A percentile compares a stretch with the other conserved stretches of the same genome.
phyloP scores from a whole-genome alignment of 768 basidiomycete species.

The Candolleomyces aberdarensis region DNA sequence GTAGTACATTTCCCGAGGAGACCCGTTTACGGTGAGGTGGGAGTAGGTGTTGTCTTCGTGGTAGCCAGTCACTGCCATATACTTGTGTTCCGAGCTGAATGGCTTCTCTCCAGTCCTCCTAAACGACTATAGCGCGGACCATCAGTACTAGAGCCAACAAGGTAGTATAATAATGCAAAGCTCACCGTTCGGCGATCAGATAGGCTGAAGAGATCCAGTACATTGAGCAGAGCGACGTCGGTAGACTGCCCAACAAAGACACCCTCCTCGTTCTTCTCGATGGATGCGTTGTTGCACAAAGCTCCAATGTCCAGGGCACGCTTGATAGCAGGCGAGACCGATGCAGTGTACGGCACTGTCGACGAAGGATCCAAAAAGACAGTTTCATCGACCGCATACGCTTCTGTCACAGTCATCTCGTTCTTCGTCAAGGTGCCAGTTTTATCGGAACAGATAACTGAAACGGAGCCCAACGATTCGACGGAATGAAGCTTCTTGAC shows the following conservation, averaged over 20 bases:
- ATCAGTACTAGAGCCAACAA: neutral
- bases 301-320: slow-evolving; percentile 81
- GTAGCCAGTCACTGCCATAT: slow-evolving; percentile 85
- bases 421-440: slow-evolving; percentile 96
- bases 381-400: slow-evolving; percentile 84
- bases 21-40: slow-evolving; percentile 27
- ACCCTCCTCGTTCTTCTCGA: slow-evolving; percentile 63
- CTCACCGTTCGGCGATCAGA: slow-evolving; percentile 71
- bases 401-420: slow-evolving; percentile 90
- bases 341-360: slow-evolving; percentile 28
- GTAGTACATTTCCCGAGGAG: slow-evolving; percentile 74
- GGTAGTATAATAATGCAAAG: slow-evolving; percentile 5
- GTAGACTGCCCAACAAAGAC: slow-evolving; percentile 84
- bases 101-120: slow-evolving; percentile 75
- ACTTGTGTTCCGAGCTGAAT: slow-evolving; percentile 93
- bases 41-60: slow-evolving; percentile 38
- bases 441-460: slow-evolving; percentile 98
- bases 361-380: slow-evolving; percentile 60
- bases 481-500: slow-evolving; percentile 97
- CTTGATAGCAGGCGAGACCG: slow-evolving; percentile 61
- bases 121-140: slow-evolving; percentile 49
- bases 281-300: slow-evolving; percentile 85
- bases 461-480: slow-evolving; percentile 89
- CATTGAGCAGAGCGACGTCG: slow-evolving; percentile 87
- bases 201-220: slow-evolving; percentile 62